Base-by-base conservation (phyloP, 371 early-diverging fungal genomes). In the Mucor ambiguus region DNA sequence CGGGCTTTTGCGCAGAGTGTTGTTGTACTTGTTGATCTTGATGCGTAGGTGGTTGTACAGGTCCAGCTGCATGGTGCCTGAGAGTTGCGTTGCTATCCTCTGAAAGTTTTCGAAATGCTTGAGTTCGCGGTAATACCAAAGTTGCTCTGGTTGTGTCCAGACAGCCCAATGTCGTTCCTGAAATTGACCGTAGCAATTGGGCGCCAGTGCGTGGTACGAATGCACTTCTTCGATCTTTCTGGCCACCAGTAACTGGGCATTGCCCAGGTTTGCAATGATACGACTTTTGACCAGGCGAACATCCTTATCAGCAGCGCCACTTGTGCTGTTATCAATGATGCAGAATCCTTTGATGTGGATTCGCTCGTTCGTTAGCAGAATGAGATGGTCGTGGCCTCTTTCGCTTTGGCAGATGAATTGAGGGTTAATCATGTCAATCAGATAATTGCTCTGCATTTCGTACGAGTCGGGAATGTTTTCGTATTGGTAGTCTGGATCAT, bases 61-160 rank as follows among this genome's bases (percentile, higher is more conserved):
- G 66, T 92, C 93, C n/a, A 86, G 82, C 24, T 89, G 87, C 33
- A 90, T 75, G 20, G 83, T 74, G 0, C 89, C 91, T 11, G 87
- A 87, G 4, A 91, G 76, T 37, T 86, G 79, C 29, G 87, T 80
- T 48, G 93, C 87, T 33, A 94, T 77, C 9, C 89, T 82, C 58
- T 85, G 79, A 60, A 92, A 86, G 59, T 85, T 82, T 38, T 79
- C 76, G 22, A 72, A 75, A 58, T 32, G 48, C 14, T 55, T 74
- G 72, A 68, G 3, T 60, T 75, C 61, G 66, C 68, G 28, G 81
- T 64, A 61, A 26, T 49, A 63, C 72, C 72, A 71, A 0, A 95
- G 72, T 67, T 92, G 89, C 67, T 96, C 96, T 5, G 93, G 76
- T 3, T 95, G 94, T 7, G 92, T 83, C 96, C 96, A 96, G 0